Evolutionary conservation across 2,329 filamentous ascomycete species (phyloP), one percentile per base, ranked within the genome.

Genomic region (Pseudogymnoascus sp.): DNA sequence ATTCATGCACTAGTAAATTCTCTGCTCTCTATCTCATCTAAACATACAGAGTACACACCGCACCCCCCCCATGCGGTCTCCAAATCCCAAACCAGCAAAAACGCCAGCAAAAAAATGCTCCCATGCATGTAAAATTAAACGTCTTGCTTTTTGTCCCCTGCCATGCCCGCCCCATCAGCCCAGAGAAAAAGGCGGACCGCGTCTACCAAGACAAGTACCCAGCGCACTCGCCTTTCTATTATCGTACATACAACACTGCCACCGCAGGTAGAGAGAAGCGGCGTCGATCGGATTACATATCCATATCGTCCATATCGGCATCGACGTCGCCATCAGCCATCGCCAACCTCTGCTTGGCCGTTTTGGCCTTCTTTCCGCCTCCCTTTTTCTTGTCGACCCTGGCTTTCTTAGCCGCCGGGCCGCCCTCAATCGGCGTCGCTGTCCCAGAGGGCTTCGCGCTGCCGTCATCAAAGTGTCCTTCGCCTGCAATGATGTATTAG

Each of bases 381-480:
- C 79, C 84, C 63, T 81, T 82, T 62, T 77, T 72, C 63, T 70
- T 71, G 72, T 60, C 73, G 68, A 61, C 74, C 72, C 85, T 81
- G 78, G 88, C 84, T 75, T 84, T 79, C 71, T 79, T 72, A 67
- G 74, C 71, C 35, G 81, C 72, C 13, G 82, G 80, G 40, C 76
- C 76, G 3, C 74, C 77, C 58, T 85, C 84, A 9, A 88, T 82
- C 0, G 92, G 92, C 1, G 94, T 97, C 3, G 90, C 91, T 0
- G 92, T 86, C 36, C 92, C 94, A 2, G 90, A 95, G 24, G 85
- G 84, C 71, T 96, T 94, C 67, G 87, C 88, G 68, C 83, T 87
- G 58, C 81, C 82, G 73, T 96, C 92, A 68, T 97, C 93, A 75
- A 99, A 99, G 73, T 96, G 86, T 63, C 94, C 94, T 81, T 99